phyloP scores from a whole-genome alignment of 306 rosid species.

The Coriaria nepalensis region DNA sequence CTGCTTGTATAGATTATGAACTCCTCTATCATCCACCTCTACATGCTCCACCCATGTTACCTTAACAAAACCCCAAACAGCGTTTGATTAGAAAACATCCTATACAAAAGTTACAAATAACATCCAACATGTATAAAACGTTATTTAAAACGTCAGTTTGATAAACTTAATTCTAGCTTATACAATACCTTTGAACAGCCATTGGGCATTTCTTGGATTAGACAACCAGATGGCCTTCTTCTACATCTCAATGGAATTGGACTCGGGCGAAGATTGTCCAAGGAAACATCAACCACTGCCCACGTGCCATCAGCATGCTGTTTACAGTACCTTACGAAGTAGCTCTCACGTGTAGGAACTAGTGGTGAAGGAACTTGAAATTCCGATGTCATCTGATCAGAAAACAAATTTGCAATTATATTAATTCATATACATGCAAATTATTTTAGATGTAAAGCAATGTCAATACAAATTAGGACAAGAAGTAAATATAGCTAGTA shows the following conservation, averaged over 20 bases:
- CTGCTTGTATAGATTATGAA: conserved; percentile 75
- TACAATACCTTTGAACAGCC: conserved; percentile 71
- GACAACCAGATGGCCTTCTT: conserved; percentile 93
- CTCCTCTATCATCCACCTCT: conserved; percentile 89
- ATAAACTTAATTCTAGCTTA: too few relatives aligned
- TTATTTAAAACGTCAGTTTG: too few relatives aligned
- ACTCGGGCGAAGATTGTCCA: conserved; percentile 63
- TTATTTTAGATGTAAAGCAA: not conserved
- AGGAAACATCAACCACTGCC: conserved; percentile 93
- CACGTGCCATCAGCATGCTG: conserved; percentile 73
- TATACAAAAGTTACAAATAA: not conserved
- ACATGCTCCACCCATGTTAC: conserved; percentile 92
- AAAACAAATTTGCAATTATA: not conserved
- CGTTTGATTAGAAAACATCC: not conserved
- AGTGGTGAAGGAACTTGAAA: conserved; percentile 89
- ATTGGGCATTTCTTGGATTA: conserved; percentile 94
- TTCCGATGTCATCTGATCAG: conserved; percentile 72
- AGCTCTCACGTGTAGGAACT: conserved; percentile 88
- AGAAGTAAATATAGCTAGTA: too few relatives aligned
- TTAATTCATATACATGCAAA: too few relatives aligned
- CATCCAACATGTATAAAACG: not conserved
- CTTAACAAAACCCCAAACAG: conserved; percentile 13
- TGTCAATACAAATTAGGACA: too few relatives aligned
- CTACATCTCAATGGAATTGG: conserved; percentile 38
- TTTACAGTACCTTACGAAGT: conserved; percentile 81